phyloP scores from a whole-genome alignment of 257 asterid genomes.

The Solanum chaucha region DNA sequence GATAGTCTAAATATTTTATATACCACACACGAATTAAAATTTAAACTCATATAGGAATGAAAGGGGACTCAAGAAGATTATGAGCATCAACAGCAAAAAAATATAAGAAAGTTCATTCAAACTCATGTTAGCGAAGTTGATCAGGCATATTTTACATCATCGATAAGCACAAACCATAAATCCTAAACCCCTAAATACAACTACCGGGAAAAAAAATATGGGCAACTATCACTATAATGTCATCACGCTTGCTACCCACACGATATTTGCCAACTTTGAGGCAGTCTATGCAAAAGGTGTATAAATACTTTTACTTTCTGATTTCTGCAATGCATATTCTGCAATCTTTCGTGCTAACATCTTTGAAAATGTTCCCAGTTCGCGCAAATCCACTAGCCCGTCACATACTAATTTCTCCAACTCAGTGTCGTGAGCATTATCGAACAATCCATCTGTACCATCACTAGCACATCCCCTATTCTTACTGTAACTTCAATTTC shows the following conservation, averaged over 20 bases:
- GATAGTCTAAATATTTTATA: no score
- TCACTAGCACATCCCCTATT: no score
- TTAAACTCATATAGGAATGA: no score
- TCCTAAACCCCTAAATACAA: no score
- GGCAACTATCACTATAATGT: slow-evolving; percentile 22
- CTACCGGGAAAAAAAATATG: no score
- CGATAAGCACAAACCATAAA: no score
- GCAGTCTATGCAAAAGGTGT: slow-evolving; percentile 20
- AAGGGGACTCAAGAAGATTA: no score
- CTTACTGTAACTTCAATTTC: no score
- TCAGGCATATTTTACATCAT: neutral
- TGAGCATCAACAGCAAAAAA: no score
- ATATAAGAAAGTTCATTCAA: neutral
- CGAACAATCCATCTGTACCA: no score
- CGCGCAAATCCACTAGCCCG: neutral
- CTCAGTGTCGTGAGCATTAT: slow-evolving; percentile 9
- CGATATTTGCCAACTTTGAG: neutral
- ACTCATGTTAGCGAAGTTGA: neutral
- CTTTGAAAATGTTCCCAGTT: neutral
- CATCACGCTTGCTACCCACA: slow-evolving; percentile 28
- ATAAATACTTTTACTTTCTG: neutral
- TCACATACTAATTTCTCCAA: neutral
- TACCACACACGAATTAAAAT: no score
- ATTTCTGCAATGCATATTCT: neutral
- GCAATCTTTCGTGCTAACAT: slow-evolving; percentile 7